Percentiles rank a stretch among this genome's conserved stretches.
These are phyloP conservation scores for Tubosaeta sp. DNA, from an alignment of 768 basidiomycete species.

Conservation along the genomic window DNA sequence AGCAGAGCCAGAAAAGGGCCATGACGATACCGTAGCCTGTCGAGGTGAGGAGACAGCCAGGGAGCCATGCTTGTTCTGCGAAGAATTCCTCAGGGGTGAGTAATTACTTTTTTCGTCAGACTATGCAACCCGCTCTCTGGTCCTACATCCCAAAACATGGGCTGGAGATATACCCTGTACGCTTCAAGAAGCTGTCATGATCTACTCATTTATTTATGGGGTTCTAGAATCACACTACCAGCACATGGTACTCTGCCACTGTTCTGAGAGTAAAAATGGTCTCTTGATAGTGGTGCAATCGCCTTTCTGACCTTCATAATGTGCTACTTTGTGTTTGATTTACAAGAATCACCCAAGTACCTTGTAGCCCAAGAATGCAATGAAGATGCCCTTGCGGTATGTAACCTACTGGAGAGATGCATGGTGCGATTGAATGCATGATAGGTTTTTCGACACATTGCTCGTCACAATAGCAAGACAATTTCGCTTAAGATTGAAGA, in stretches of 20 bases:
- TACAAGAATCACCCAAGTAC: slow-evolving; percentile 62
- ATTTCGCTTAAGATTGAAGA: slow-evolving; percentile 45
- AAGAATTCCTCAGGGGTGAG: slow-evolving; percentile 12
- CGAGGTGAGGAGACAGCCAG: slow-evolving; percentile 24
- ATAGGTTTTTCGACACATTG: slow-evolving; percentile 47
- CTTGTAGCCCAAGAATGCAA: slow-evolving; percentile 54
- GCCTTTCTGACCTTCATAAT: slow-evolving; percentile 51
- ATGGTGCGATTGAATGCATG: not conserved
- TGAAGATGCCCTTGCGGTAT: slow-evolving; percentile 47
- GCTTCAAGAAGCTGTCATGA: not conserved
- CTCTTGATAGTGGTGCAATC: slow-evolving; percentile 36
- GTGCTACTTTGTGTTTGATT: slow-evolving; percentile 53
- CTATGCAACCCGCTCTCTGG: slow-evolving; percentile 33
- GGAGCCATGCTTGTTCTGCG: slow-evolving; percentile 28
- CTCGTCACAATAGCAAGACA: slow-evolving; percentile 42
- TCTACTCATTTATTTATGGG: not conserved
- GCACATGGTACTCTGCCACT: slow-evolving; percentile 4
- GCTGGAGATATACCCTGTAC: slow-evolving; percentile 56
- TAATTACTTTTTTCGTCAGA: too few relatives aligned
- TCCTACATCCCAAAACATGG: slow-evolving; percentile 47
- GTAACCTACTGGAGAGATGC: not conserved
- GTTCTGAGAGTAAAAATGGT: slow-evolving; percentile 1
- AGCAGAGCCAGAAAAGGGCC: slow-evolving; percentile 23
- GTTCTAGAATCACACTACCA: slow-evolving; percentile 37
- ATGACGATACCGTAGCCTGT: slow-evolving; percentile 25